Evolutionary conservation across 345 rosid species (phyloP).

Genomic region (Brassica juncea): DNA sequence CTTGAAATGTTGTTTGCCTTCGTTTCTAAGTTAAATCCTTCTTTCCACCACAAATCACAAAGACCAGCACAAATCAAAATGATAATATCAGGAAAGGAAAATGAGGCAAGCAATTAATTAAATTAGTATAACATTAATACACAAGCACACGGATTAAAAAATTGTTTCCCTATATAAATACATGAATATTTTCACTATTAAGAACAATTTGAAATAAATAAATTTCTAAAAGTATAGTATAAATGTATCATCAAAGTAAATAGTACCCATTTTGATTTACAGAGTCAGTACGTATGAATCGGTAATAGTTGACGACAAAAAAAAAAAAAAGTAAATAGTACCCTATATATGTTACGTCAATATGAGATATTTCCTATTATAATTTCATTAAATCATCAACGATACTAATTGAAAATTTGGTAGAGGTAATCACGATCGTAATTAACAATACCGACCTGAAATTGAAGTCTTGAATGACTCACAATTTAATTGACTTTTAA

Average conservation of each 20-base stretch:
- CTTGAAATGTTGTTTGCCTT: conserved; percentile 29
- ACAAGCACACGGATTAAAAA: neutral
- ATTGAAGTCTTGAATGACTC: neutral
- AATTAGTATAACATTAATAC: neutral
- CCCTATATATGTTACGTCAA: neutral
- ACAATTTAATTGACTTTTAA: neutral
- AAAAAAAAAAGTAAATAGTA: too few relatives aligned
- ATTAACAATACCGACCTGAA: neutral
- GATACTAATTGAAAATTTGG: neutral
- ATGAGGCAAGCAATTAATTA: neutral
- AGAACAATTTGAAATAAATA: neutral
- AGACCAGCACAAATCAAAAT: conserved; percentile 20
- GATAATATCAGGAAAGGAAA: neutral
- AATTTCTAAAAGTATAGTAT: neutral
- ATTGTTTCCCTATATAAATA: neutral
- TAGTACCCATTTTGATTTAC: too few relatives aligned
- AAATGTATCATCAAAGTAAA: neutral
- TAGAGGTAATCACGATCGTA: neutral
- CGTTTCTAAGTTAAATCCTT: conserved; percentile 33
- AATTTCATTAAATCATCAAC: neutral
- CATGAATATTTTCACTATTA: neutral
- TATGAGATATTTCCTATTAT: neutral
- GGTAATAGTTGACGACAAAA: too few relatives aligned
- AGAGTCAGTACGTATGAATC: too few relatives aligned
- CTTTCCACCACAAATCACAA: conserved; percentile 19